Base-by-base conservation (phyloP, 1,284 basidiomycete species). In the Agaricales sp. region DNA sequence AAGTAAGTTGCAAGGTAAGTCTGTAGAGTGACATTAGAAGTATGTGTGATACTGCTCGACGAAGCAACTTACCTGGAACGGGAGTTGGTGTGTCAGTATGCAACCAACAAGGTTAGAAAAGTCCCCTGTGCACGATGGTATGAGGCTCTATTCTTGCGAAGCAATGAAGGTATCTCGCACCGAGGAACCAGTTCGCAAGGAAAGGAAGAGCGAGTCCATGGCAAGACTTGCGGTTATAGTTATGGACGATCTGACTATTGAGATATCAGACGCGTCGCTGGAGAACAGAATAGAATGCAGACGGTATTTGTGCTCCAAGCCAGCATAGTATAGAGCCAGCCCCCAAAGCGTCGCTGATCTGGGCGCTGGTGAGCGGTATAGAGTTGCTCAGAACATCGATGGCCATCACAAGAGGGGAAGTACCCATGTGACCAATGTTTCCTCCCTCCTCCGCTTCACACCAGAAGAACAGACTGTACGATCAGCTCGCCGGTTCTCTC, bases 251-350 rank as follows among this genome's bases (percentile, higher is more conserved):
- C 71, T 96, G 92, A 25, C 70, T 73, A 51, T 52, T 6, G 21
- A 22, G 4, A 8, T n/a, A 41, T 51, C 24, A 53, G 23, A 16
- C 22, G 14, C 22, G 26, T 45, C 37, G 41, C 48, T 50, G 22
- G 49, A 49, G 48, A 24, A 30, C 14, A 14, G 30, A 47, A 24
- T 50, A 47, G 23, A 38, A 43, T 45, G 80, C 90, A 74, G 62
- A 92, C 88, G 92, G 92, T 56, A 92, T 82, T 63, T 95, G 92
- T 2, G 92, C 93, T 30, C 87, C 82, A 2, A 95, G 68, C 92
- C 92, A 96, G 65, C 79, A 90, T n/a, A 64, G 72, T 55, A 95
- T 92, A 39, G 87, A 92, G 4, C 71, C 60, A 58, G 85, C 87
- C 4, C 91, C 91, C 43, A 90, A 63, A 38, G 80, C 52, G 47